Base-by-base conservation (phyloP, 805 yeast species). In the Wickerhamiella cacticola region DNA sequence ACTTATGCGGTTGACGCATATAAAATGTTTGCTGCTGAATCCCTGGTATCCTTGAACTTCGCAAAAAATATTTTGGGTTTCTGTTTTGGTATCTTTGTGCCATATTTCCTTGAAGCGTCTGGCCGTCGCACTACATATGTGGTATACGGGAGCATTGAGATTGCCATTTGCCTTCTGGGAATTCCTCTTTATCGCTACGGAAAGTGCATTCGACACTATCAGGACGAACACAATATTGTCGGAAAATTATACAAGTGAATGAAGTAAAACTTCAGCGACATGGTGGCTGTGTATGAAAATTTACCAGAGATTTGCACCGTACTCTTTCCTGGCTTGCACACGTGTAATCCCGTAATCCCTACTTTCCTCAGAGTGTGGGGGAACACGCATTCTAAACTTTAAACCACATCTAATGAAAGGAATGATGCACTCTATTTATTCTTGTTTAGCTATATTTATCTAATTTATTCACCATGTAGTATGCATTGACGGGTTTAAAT, bases 1-100 rank as follows among this genome's bases (percentile, higher is more conserved):
- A 76, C 82, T 1, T 76, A 70, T 56, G 68, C 76, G 2, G 77
- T 77, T 21, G 82, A 77, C 57, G 68, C 73, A 10, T 76, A 77
- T 59, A 70, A 70, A 49, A 65, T 69, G 66, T 75, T 69, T 64
- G 80, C 82, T 0, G 68, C 76, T 2, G 82, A 78, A 55, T 68
- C 78, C 0, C 64, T 78, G 28, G 82, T 78, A 2, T 67, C 79
- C 5, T 65, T 77, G 46, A 77, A 76, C 56, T 63, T 77, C 44
- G 59, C 68, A 46, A 77, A 78, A 59, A 78, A 78, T 53, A 59
- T 73, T 8, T 43, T 75, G 28, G 82, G 81, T 2, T 75, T 77
- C 52, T 56, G 69, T 13, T 77, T 77, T 55, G 74, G 80, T 4
- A 64, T 77, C 22, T 77, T 78, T 62, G 77, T 74, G 55, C 74